Conservation (phyloP, 2,329 filamentous ascomycete genomes). For the Aspergillus sp. region DNA sequence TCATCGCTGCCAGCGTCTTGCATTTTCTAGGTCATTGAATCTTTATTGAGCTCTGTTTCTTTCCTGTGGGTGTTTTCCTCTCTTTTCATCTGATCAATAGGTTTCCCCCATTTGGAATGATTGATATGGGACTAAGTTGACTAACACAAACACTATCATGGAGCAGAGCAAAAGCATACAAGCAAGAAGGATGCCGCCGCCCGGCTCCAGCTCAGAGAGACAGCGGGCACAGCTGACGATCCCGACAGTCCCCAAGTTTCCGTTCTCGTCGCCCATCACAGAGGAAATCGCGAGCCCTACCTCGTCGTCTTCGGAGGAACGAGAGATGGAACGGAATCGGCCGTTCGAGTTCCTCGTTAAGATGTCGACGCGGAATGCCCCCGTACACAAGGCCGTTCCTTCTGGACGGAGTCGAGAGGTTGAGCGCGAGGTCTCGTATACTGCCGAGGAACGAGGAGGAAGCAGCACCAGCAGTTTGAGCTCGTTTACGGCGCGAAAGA, state of each 20-base stretch:
- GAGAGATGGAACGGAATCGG: conserved; percentile 31
- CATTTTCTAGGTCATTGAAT: not conserved
- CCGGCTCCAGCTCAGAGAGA: conserved; percentile 27
- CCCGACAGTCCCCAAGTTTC: conserved; percentile 42
- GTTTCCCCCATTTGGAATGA: not conserved
- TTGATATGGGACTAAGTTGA: not conserved
- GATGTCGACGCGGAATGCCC: conserved; percentile 26
- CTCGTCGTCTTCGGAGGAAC: conserved; percentile 37
- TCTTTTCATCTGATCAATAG: not conserved
- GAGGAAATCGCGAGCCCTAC: conserved; percentile 47
- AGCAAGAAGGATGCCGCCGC: conserved; percentile 27
- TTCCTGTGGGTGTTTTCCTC: conserved; percentile 5
- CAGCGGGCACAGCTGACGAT: conserved; percentile 35
- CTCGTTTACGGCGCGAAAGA: conserved; percentile 24
- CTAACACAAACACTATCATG: conserved; percentile 1
- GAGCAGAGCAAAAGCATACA: conserved; percentile 15
- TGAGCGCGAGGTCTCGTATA: conserved; percentile 21
- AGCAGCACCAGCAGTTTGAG: not conserved
- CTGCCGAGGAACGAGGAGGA: not conserved
- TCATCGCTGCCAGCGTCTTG: conserved; percentile 2
- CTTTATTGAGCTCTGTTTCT: conserved; percentile 2
- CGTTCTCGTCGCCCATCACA: conserved; percentile 49
- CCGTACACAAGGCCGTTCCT: conserved; percentile 11
- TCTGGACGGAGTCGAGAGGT: conserved; percentile 13
- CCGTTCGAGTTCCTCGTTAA: conserved; percentile 39